Evolutionary conservation across 768 basidiomycete species (phyloP), one percentile per base, ranked within the genome.

Genomic region (Suillus hirtellus): DNA sequence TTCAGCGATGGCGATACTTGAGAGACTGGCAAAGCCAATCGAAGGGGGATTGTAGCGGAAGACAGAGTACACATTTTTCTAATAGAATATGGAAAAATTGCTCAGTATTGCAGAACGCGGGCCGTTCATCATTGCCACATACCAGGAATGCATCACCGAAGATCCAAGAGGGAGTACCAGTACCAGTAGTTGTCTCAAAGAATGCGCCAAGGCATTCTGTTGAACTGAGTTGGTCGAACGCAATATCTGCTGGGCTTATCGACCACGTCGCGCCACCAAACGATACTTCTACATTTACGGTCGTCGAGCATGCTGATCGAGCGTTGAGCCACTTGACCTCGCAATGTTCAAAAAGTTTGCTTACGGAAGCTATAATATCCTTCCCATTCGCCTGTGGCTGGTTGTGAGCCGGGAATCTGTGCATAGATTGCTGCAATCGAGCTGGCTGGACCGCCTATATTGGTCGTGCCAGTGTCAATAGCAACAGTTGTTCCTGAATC

Each of bases 381-480:
- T 17, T 69, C 27, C 65, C 77, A 81, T 7, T 64, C 5, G 31
- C 77, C 76, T 7, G 74, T 69, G 46, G 78, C 76, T 1, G 78
- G 70, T 14, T 70, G 63, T 1, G 83, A 75, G 21, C 75, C 75
- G n/a, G 78, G 73, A 64, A 88, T 82, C 60, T 80, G 75, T 12
- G 75, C 73, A 64, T 80, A 87, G 63, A 88, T 76, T 11, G 72
- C 70, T 40, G 67, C 34, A 19, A 84, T 76, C n/a, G 74, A 70
- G 12, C 63, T 64, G 4, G 75, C 17, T 0, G 86, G 86, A 0
- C 80, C 87, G 11, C 78, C 85, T 46, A 88, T 81, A 63, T 87
- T 77, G 31, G 87, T 88, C 2, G 86, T 88, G 35, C 86, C 86
- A 3, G 85, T 86, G 63, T 88, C 86, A 62, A 88, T 86, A 34